Evolutionary conservation across 345 rosid species (phyloP).

Genomic region (Corymbia maculata): DNA sequence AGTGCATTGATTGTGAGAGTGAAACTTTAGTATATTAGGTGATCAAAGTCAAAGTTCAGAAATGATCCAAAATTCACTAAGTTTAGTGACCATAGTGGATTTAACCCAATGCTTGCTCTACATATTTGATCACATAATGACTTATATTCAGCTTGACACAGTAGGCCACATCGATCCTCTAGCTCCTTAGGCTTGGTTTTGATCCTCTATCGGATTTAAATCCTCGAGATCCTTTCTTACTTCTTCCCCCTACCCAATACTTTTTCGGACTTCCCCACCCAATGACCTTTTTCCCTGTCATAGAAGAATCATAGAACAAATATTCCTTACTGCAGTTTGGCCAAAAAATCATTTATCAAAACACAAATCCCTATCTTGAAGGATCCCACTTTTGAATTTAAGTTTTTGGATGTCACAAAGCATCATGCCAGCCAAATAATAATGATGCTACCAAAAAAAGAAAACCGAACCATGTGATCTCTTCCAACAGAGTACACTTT

Average conservation of each 20-base stretch:
- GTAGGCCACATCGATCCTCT: not conserved
- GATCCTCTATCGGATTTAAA: not conserved
- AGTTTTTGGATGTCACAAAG: not conserved
- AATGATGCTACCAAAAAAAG: not conserved
- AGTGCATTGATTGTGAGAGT: not conserved
- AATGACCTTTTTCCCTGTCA: not conserved
- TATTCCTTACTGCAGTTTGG: not conserved
- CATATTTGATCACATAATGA: not conserved
- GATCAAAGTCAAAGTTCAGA: not conserved
- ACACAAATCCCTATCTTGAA: not conserved
- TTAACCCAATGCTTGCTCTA: not conserved
- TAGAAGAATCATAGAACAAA: not conserved
- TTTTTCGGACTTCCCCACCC: not conserved
- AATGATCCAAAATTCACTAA: not conserved
- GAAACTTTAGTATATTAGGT: not conserved
- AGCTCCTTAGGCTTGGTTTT: not conserved
- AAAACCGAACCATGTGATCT: not conserved
- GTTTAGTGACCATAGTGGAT: not conserved
- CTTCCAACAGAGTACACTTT: not conserved
- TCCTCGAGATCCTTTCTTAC: not conserved
- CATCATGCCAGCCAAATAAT: not conserved
- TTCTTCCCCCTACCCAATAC: not conserved
- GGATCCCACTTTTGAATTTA: not conserved
- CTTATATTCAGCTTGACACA: not conserved
- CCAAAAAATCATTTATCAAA: not conserved